Base-by-base conservation (phyloP, 169 alveolate genomes). In the Cystoisospora suis region DNA sequence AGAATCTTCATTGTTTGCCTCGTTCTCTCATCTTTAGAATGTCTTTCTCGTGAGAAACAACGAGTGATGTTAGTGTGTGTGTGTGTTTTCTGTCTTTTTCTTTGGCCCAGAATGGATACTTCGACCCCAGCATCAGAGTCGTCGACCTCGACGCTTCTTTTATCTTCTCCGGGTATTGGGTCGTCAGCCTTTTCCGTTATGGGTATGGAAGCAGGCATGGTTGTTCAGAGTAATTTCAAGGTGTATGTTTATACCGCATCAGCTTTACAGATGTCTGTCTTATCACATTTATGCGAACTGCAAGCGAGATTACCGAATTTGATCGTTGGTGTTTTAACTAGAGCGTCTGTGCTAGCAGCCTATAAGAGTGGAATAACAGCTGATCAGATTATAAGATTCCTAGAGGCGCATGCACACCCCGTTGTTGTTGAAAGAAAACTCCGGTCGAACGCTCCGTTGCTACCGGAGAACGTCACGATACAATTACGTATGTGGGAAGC, bases 401-500 rank as follows among this genome's bases (percentile, higher is more conserved):
- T 96, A 81, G 96, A 94, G 46, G 91, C 97, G 4, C 95, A 96
- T 86, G 93, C 95, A 3, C 97, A 95, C 70, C 95, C 96, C 49
- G 94, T 91, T 38, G 83, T 87, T 20, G 32, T 72, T 32, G 90
- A 70, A 29, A 90, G 90, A 44, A 49, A 69, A 20, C 56, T 42
- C 42, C 49, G 83, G n/a, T 34, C 46, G 44, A 93, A 87, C 59
- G 87, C 58, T 53, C 88, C 93, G 32, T 46, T 94, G 40, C 90
- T 96, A 53, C 98, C 98, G 42, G 94, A 95, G 34, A 96, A 96
- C 89, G 98, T 96, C 58, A 92, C 93, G 53, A 95, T 96, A 3
- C 98, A 96, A 89, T 90, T 96, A 29, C 95, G 95, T 45, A 92
- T 96, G 94, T 96, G 98, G 98, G 98, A 96, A 87, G 94, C 96